A percentile compares a stretch with the other conserved stretches of the same genome.
These are phyloP conservation scores for Coemansia sp. DNA, from an alignment of 192 early-diverging fungal genomes.

Conservation along the genomic window DNA sequence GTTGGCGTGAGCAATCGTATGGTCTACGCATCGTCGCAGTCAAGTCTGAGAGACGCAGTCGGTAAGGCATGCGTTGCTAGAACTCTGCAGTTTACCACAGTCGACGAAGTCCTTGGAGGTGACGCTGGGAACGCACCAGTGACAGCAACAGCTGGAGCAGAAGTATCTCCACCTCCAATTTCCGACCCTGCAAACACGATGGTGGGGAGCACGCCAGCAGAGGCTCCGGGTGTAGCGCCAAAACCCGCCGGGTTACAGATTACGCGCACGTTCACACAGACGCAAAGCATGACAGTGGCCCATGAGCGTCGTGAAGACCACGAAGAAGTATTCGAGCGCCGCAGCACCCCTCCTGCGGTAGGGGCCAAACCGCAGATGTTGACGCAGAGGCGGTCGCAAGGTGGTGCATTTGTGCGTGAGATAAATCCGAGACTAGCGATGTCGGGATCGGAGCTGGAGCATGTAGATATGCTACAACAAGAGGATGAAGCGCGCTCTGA, in stretches of 20 bases:
- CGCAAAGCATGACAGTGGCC: neutral
- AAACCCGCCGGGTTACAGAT: conserved; percentile 27
- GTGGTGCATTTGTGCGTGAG: conserved; percentile 44
- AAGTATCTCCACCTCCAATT: neutral
- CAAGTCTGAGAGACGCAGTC: conserved; percentile 44
- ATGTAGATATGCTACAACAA: conserved; percentile 43
- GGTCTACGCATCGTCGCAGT: conserved; percentile 54
- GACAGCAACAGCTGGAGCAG: neutral
- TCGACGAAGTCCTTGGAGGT: conserved; percentile 44
- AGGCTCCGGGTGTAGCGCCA: conserved; percentile 24
- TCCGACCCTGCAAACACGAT: neutral
- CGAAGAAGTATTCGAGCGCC: neutral
- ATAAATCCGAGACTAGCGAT: conserved; percentile 50
- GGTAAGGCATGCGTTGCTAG: conserved; percentile 32
- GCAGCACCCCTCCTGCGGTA: neutral
- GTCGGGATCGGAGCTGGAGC: conserved; percentile 48
- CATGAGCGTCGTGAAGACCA: neutral
- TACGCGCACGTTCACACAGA: conserved; percentile 3
- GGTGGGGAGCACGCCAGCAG: neutral
- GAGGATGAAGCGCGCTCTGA: conserved; percentile 53
- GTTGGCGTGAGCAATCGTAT: conserved; percentile 51
- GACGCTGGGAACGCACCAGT: neutral
- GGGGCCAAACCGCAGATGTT: conserved; percentile 1
- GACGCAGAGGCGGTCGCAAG: neutral
- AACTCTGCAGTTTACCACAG: conserved; percentile 37